Base-by-base conservation (phyloP, 768 basidiomycete genomes). In the Suillus subaureus region DNA sequence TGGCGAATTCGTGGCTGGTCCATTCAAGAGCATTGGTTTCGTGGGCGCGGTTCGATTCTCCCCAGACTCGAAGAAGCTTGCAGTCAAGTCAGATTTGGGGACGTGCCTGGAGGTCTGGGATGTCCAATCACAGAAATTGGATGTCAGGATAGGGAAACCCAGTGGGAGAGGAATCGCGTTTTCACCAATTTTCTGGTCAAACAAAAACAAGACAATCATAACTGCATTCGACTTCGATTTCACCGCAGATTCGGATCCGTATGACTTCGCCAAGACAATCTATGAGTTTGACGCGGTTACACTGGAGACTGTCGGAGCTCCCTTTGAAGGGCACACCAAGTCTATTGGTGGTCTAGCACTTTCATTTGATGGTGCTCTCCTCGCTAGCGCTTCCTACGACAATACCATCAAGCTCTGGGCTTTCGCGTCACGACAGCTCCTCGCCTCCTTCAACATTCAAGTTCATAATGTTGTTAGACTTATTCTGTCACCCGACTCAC, bases 101-200 rank as follows among this genome's bases (percentile, higher is more conserved):
- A 12, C 1, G n/a, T 12, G 45, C 21, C 45, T 47, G 0, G 45
- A 47, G 6, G 45, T 47, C n/a, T 47, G 45, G 45, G 45, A 47
- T n/a, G n/a, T 47, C 11, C 45, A n/a, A 47, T 47, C n/a, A 47
- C 45, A n/a, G n/a, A n/a, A 47, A 47, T 47, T 47, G 45, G 45
- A 47, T 6, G n/a, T 47, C 21, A n/a, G 9, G 21, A n/a, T 45
- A 11, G 45, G 21, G 21, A 12, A 45, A n/a, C 8, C 9, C 21
- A 4, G 2, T 11, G 21, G 21, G 9, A 4, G 3, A 3, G 43
- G 21, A 11, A 6, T 0, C 21, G 3, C 21, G 4, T 1, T 4
- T 9, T 11, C 43, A 9, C 9, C 45, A 4, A 2, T 45, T 11
- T 45, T 45, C 45, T 45, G 45, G 45, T n/a, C 45, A n/a, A 45